Base-by-base conservation (phyloP, 352 stramenopile species). In the Salisapilia sapeloensis region DNA sequence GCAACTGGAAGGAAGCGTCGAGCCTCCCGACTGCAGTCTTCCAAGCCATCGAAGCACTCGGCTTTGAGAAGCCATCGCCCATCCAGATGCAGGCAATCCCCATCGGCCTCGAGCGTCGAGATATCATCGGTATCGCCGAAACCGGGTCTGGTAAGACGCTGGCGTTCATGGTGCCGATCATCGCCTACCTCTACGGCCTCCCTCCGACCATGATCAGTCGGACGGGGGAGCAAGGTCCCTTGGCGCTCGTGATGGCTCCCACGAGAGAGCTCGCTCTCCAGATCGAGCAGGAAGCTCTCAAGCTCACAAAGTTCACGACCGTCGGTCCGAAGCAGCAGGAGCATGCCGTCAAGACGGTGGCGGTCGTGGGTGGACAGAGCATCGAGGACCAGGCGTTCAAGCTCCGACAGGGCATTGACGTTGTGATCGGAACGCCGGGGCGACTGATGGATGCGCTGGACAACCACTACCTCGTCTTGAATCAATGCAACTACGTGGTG, bases 401-500 rank as follows among this genome's bases (percentile, higher is more conserved):
- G 53, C 62, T 99, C 8, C 75, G 92, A 11, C 60, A 96, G 37
- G 95, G 96, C 19, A 76, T 98, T 10, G 93, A 99, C 44, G 92
- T 99, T 20, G 89, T 99, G 26, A 96, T 99, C 15, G 95, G 91
- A 24, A 99, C 96, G 4, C 96, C 96, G 2, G 96, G 96, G 35
- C 81, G 96, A 32, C 81, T 99, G 3, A 94, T 95, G 53, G 95
- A 99, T 46, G 97, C 83, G 56, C 51, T 99, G 17, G 89, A 99
- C 48, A 97, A 85, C 53, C 80, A 93, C 29, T 98, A 98, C 51
- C 46, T 99, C 25, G 93, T 99, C 31, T 57, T 99, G 12, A 98
- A 98, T 56, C 94, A 99, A 63, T 98, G 93, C 48, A 97, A 95
- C 44, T 99, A 98, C 49, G 83, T 99, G 29, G 93, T 99, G 6